Evolutionary conservation across 1,284 basidiomycete genomes (phyloP).

Genomic region (Rhodotorula sp.): DNA sequence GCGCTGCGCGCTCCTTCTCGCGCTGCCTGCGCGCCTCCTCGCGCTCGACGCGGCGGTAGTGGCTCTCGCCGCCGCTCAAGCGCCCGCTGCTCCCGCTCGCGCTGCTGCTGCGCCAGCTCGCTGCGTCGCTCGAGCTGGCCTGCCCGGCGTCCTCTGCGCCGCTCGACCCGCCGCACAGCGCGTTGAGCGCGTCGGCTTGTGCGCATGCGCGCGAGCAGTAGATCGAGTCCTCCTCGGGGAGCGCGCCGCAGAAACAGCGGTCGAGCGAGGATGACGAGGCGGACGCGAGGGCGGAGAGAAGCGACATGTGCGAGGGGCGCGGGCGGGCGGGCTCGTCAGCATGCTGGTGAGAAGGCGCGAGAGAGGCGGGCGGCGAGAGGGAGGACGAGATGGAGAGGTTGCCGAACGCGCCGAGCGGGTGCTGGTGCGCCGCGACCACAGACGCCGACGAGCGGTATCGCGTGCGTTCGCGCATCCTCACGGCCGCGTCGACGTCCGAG

Average conservation of each 20-base stretch:
- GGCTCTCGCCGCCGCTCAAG: constrained; percentile 15
- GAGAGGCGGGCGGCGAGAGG: not conserved
- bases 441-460: constrained; percentile 32
- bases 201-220: constrained; percentile 37
- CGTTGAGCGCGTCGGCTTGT: constrained; percentile 35
- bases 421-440: not conserved
- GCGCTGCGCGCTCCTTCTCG: constrained; percentile 14
- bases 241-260: constrained; percentile 36
- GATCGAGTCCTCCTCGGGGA: constrained; percentile 36
- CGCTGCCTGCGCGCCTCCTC: constrained; percentile 20
- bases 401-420: constrained; percentile 7
- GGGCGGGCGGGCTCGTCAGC: not conserved
- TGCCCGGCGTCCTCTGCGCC: constrained; percentile 18
- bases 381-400: not conserved
- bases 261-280: constrained; percentile 21
- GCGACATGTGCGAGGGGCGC: constrained; percentile 11
- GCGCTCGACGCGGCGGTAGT: constrained; percentile 27
- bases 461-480: constrained; percentile 21
- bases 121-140: constrained; percentile 8
- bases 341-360: too few species aligned
- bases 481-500: constrained; percentile 3
- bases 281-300: constrained; percentile 22
- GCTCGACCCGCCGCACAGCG: constrained; percentile 26
- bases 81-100: constrained; percentile 1
- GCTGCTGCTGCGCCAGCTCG: constrained; percentile 8